Evolutionary conservation across 371 early-diverging fungal species (phyloP), one percentile per base, ranked within the genome.

Genomic region (Mucor irregularis): DNA sequence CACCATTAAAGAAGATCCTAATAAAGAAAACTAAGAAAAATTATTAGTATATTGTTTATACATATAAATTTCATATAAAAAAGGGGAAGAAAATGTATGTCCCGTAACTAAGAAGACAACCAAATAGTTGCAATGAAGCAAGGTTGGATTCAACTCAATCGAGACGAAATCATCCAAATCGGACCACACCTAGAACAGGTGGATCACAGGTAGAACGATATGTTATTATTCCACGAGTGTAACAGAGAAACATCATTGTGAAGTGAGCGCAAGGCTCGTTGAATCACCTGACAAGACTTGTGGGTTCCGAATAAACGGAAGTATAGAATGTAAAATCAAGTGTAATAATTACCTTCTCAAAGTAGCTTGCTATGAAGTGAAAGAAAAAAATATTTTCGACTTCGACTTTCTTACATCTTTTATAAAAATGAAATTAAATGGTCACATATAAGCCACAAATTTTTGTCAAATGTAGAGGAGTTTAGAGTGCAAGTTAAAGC

Each of bases 241-340:
- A 68, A 68, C 68, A 63, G 68, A 63, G 68, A 38, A 60, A 25
- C 59, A 49, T 67, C 58, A 63, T 63, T 55, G 61, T 19, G 21
- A 22, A n/a, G 34, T 37, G 52, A 58, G 58, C 58, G n/a, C 40
- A 47, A 49, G 53, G 53, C 54, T 56, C 52, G 54, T 59, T 39
- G 61, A 38, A 45, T 21, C 68, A 46, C 68, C 64, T 68, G 68
- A 68, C 68, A 68, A 38, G 54, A 68, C 68, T 60, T 68, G 68
- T 68, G 68, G 68, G 43, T 56, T 54, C 38, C 29, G 33, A 29
- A 19, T 35, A 16, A 11, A 49, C 35, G 3, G 31, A 46, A 17
- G 47, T 14, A 25, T 43, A 28, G 38, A 55, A 62, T 45, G 21
- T 37, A 62, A 47, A 61, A 42, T 14, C 4, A 28, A 25, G 14